These are phyloP conservation scores for Rhodotorula sp. DNA, from an alignment of 1,284 basidiomycete species.

Conservation along the genomic window DNA sequence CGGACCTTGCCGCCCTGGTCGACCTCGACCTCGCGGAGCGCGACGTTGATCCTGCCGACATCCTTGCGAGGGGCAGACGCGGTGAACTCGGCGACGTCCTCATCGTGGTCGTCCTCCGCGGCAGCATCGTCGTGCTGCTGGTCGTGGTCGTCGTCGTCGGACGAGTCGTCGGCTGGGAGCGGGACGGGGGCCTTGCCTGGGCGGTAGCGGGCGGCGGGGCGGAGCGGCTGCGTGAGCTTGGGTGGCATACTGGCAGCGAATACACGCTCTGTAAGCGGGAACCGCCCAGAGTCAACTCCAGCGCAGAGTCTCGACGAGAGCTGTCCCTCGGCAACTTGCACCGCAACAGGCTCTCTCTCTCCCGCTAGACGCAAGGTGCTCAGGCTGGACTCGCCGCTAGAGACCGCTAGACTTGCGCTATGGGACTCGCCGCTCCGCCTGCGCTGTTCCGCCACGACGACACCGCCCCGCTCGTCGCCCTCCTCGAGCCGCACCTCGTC, in stretches of 20 bases:
- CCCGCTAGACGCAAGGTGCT: not conserved
- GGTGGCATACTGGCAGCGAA: slow-evolving; percentile 4
- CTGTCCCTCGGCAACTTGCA: no score
- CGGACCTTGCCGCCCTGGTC: slow-evolving; percentile 40
- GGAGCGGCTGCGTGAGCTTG: slow-evolving; percentile 33
- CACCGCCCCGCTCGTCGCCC: slow-evolving; percentile 1
- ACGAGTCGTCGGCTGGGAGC: slow-evolving; percentile 21
- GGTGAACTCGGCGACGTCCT: slow-evolving; percentile 24
- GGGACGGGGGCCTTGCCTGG: slow-evolving; percentile 30
- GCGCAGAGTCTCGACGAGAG: not conserved
- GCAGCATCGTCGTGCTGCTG: not conserved
- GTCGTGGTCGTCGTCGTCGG: slow-evolving; percentile 14
- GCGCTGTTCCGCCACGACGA: not conserved
- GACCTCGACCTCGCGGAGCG: slow-evolving; percentile 40
- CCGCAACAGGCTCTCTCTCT: no score
- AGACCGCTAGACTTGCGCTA: not conserved
- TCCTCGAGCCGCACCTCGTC: slow-evolving; percentile 7
- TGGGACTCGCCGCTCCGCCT: not conserved
- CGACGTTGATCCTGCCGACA: slow-evolving; percentile 39
- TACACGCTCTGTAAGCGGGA: no score
- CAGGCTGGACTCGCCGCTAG: no score
- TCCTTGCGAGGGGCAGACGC: not conserved
- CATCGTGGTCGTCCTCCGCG: slow-evolving; percentile 17
- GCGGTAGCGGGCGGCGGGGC: slow-evolving; percentile 31
- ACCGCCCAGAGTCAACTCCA: no score